These are phyloP conservation scores for Neofusicoccum sp. DNA, from an alignment of 2,329 filamentous ascomycete genomes.

Conservation along the genomic window DNA sequence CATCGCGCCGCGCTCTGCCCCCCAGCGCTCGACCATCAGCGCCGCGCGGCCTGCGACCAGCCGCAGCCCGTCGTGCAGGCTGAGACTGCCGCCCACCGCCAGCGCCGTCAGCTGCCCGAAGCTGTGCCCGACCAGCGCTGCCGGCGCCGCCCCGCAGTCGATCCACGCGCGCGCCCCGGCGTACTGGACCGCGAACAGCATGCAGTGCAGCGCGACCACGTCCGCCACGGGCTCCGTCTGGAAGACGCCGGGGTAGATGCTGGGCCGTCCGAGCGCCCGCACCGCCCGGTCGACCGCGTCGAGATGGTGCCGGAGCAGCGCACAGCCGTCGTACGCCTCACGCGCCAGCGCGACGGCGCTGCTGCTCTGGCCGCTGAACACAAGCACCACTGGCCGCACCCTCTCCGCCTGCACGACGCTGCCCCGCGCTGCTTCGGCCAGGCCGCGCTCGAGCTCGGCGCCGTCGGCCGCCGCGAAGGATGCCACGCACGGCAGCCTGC, in stretches of 20 bases:
- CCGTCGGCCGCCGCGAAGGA: not conserved
- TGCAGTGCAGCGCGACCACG: constrained; percentile 31
- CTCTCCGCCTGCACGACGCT: no score
- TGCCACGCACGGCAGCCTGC: not conserved
- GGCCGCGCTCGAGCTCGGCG: not conserved
- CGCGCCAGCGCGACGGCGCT: constrained; percentile 17
- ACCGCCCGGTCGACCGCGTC: constrained; percentile 19
- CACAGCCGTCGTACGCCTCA: constrained; percentile 21
- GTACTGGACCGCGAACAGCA: constrained; percentile 38
- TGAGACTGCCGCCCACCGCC: constrained; percentile 8
- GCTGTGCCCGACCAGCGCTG: constrained; percentile 25
- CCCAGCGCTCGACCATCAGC: constrained; percentile 26
- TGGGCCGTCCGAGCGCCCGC: constrained; percentile 12
- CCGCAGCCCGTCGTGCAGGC: not conserved
- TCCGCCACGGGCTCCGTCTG: constrained; percentile 22
- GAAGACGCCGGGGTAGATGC: constrained; percentile 29
- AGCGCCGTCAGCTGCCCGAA: constrained; percentile 20
- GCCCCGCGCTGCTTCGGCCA: not conserved
- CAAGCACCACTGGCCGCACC: constrained; percentile 7
- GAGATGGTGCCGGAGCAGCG: constrained; percentile 26
- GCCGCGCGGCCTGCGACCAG: constrained; percentile 7
- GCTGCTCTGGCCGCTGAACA: constrained; percentile 23
- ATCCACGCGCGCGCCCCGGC: constrained; percentile 33
- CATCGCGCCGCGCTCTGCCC: constrained; percentile 30
- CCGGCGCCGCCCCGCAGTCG: constrained; percentile 23